Evolutionary conservation across 768 basidiomycete genomes (phyloP), one percentile per base, ranked within the genome.

Genomic region (Dentipellis sp.): DNA sequence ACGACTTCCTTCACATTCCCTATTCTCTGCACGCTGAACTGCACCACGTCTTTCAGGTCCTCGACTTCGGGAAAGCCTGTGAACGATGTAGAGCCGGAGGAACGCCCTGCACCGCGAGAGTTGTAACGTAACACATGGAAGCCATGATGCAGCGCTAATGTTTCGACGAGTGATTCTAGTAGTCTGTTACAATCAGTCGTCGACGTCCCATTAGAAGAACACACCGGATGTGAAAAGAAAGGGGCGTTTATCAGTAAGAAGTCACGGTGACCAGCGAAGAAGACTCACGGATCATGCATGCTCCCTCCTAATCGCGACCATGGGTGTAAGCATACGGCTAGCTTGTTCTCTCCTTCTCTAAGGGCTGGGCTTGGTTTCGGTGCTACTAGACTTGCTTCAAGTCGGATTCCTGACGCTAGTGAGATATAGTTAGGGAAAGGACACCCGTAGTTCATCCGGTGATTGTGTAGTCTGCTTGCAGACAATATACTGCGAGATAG

Each of bases 241-340:
- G 29, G 29, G 29, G 29, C 12, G 17, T 17, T 16, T 10, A 52
- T 12, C 17, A n/a, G 39, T n/a, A 8, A 58, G 54, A 36, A 56
- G 14, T 42, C 12, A 39, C 22, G 16, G 19, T 46, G 16, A 35
- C 19, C 12, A 7, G 49, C 50, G 52, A 39, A 45, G 49, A 21
- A 21, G 55, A 76, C 88, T 64, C 66, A 91, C 90, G 84, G 79
- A 63, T 92, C 88, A 59, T 82, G 66, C 81, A 84, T 88, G 52
- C 71, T 75, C 14, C 89, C 90, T 1, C 90, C 89, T 0, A 91
- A 75, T 78, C 88, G 82, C n/a, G 86, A 83, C 89, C 89, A 92
- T 6, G 91, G 91, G 62, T 92, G 90, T 10, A 88, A 71, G 61
- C 83, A 83, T n/a, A 92, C 69, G 0, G 83, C 88, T 6, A 86